Evolutionary conservation across 2,329 filamentous ascomycete species (phyloP).

Genomic region (Ophiocordyceps robertsii): DNA sequence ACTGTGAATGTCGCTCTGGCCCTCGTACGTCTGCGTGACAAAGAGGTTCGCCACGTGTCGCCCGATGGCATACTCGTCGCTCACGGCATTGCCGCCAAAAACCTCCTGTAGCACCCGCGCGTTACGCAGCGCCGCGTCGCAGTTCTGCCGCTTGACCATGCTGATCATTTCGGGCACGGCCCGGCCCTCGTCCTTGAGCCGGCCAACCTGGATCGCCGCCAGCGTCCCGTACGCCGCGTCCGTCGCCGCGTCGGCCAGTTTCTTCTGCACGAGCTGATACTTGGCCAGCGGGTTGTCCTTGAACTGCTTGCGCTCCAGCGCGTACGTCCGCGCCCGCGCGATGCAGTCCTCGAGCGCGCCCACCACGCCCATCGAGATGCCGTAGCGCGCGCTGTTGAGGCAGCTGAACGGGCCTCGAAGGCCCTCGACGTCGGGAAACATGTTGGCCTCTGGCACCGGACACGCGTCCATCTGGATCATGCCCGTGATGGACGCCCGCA

Average conservation of each 20-base stretch:
- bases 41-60: constrained; percentile 93
- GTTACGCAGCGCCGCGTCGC: constrained; percentile 73
- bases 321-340: constrained; percentile 64
- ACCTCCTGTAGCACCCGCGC: constrained; percentile 79
- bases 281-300: constrained; percentile 88
- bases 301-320: constrained; percentile 92
- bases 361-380: constrained; percentile 88
- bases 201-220: constrained; percentile 78
- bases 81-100: constrained; percentile 96
- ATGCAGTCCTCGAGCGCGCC: constrained; percentile 92
- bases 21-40: constrained; percentile 96
- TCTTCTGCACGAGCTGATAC: constrained; percentile 97
- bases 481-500: constrained; percentile 85
- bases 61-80: constrained; percentile 91
- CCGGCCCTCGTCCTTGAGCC: constrained; percentile 85
- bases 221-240: constrained; percentile 87
- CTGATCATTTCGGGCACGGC: constrained; percentile 89
- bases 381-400: constrained; percentile 84
- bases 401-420: constrained; percentile 84
- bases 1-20: constrained; percentile 96
- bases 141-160: constrained; percentile 96
- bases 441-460: constrained; percentile 78
- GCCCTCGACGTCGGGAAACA: constrained; percentile 86
- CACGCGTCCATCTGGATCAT: constrained; percentile 95
- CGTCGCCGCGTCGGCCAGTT: constrained; percentile 81